A percentile compares a stretch with the other conserved stretches of the same genome.
phyloP scores from a whole-genome alignment of 371 early-diverging fungal species.

The Mucor racemosus region DNA sequence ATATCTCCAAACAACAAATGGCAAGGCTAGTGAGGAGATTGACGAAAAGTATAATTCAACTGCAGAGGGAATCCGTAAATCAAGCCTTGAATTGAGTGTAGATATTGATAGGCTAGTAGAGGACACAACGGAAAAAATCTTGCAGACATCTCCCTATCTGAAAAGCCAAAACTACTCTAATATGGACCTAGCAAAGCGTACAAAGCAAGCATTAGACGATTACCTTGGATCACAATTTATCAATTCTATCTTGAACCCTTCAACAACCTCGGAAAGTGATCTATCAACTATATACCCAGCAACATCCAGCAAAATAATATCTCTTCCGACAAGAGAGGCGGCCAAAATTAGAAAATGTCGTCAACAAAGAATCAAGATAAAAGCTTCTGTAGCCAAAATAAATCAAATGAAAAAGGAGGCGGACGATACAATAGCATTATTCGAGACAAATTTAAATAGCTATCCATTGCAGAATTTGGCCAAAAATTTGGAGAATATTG shows the following conservation, averaged over 20 bases:
- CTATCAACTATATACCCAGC: neutral
- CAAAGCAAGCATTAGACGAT: neutral
- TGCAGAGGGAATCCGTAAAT: neutral
- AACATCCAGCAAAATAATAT: neutral
- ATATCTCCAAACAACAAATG: neutral
- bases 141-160: neutral
- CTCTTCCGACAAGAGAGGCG: neutral
- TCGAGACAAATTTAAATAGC: neutral
- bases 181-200: neutral
- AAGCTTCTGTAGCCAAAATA: neutral
- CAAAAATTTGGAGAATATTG: neutral
- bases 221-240: neutral
- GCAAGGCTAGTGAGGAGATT: neutral
- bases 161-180: neutral
- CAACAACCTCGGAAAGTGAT: too few relatives aligned
- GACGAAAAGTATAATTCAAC: neutral
- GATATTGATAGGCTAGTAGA: neutral
- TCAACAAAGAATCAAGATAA: constrained; percentile 4
- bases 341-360: neutral
- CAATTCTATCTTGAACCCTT: neutral
- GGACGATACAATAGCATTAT: neutral
- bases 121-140: neutral
- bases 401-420: neutral
- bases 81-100: neutral
- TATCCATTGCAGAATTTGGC: neutral